A percentile compares a stretch with the other conserved stretches of the same genome.
Evolutionary conservation across 2,329 filamentous ascomycete genomes (phyloP).

Genomic region (Clonostachys rosea): DNA sequence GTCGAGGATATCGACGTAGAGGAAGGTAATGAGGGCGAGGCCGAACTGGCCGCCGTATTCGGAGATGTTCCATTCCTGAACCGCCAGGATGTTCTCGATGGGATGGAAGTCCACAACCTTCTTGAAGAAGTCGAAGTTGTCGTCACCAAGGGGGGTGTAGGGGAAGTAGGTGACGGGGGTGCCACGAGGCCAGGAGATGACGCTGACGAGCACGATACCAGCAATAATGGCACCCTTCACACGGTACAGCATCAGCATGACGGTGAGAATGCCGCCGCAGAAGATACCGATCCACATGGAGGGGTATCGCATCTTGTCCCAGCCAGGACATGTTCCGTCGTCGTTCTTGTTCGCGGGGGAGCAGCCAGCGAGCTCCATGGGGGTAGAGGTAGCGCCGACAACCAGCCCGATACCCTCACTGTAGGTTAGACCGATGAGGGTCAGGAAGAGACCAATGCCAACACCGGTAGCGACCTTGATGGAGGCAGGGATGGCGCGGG

Average conservation of each 20-base stretch:
- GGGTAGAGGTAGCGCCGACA: constrained; percentile 62
- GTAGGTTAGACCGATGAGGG: constrained; percentile 73
- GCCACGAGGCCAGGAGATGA: constrained; percentile 81
- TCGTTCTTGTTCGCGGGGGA: constrained; percentile 30
- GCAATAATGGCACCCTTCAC: constrained; percentile 82
- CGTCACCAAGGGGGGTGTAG: constrained; percentile 62
- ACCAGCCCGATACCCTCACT: constrained; percentile 78
- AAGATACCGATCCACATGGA: constrained; percentile 88
- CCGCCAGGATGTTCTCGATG: constrained; percentile 64
- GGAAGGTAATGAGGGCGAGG: constrained; percentile 79
- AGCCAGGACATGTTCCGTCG: constrained; percentile 54
- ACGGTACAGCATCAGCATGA: constrained; percentile 77
- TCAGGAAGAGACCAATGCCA: constrained; percentile 80
- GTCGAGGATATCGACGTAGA: constrained; percentile 88
- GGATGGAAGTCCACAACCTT: constrained; percentile 80
- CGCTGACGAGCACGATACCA: constrained; percentile 77
- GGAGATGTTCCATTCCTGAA: constrained; percentile 69
- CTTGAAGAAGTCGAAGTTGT: constrained; percentile 80
- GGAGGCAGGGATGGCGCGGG: constrained; percentile 73
- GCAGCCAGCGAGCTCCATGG: constrained; percentile 73
- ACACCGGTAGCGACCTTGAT: constrained; percentile 86
- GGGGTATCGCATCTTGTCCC: constrained; percentile 74
- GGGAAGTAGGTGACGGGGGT: constrained; percentile 81
- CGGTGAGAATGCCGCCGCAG: constrained; percentile 76
- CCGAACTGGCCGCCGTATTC: constrained; percentile 72